phyloP scores from a whole-genome alignment of 768 basidiomycete species.

The Boletellus ananas region DNA sequence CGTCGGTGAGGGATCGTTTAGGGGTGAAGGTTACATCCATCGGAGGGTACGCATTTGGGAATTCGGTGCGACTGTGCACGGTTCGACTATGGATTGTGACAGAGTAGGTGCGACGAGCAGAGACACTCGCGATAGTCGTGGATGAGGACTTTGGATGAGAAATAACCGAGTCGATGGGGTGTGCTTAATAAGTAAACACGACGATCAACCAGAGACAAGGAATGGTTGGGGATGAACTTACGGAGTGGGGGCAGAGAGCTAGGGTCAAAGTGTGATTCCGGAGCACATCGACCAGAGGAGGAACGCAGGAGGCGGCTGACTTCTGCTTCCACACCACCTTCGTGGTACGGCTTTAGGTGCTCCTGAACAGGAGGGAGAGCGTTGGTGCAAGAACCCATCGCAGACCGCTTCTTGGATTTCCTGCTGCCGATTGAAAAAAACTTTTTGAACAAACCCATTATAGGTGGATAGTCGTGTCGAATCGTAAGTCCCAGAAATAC shows the following conservation, averaged over 20 bases:
- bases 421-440: slow-evolving; percentile 66
- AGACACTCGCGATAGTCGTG: slow-evolving; percentile 50
- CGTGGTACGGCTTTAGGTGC: slow-evolving; percentile 13
- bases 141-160: slow-evolving; percentile 49
- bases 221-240: slow-evolving; percentile 37
- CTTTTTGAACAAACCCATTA: slow-evolving; percentile 69
- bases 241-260: slow-evolving; percentile 63
- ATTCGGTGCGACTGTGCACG: slow-evolving; percentile 59
- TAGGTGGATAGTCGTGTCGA: slow-evolving; percentile 20
- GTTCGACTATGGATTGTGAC: slow-evolving; percentile 68
- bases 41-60: slow-evolving; percentile 57
- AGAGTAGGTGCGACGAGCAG: slow-evolving; percentile 59
- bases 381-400: slow-evolving; percentile 24
- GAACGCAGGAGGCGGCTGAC: slow-evolving; percentile 59
- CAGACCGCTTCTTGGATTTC: slow-evolving; percentile 48
- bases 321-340: slow-evolving; percentile 46
- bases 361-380: slow-evolving; percentile 25
- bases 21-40: slow-evolving; percentile 27
- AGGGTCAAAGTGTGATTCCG: slow-evolving; percentile 55
- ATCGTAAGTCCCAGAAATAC: slow-evolving; percentile 23
- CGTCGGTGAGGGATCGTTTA: slow-evolving; percentile 27
- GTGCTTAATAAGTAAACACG: slow-evolving; percentile 38
- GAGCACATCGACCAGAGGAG: slow-evolving; percentile 62
- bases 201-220: not conserved
- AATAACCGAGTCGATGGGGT: slow-evolving; percentile 60